Conservation (phyloP, 2,329 filamentous ascomycete species). For the Shiraia bambusicola region DNA sequence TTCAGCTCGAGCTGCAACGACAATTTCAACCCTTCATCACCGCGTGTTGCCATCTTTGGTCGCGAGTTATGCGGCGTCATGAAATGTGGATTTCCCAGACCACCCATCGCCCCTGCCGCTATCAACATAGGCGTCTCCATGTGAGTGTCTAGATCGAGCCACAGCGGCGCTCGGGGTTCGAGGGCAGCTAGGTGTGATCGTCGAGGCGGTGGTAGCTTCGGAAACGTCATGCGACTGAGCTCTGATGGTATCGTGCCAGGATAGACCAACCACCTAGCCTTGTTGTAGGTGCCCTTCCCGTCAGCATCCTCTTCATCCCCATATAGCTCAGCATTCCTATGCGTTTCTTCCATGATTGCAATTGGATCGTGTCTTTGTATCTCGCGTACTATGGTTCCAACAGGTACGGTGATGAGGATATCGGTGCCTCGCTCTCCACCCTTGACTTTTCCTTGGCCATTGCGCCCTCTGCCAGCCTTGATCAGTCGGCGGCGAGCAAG, state of each 20-base stretch:
- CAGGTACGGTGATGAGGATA: conserved; percentile 82
- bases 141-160: conserved; percentile 60
- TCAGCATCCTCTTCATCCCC: conserved; percentile 30
- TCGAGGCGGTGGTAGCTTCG: conserved; percentile 57
- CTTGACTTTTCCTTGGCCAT: conserved; percentile 72
- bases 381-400: conserved; percentile 88
- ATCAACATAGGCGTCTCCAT: conserved; percentile 84
- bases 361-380: conserved; percentile 75
- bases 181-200: conserved; percentile 61
- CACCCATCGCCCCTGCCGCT: conserved; percentile 83
- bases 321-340: conserved; percentile 28
- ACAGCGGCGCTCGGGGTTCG: conserved; percentile 72
- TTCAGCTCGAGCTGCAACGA: conserved; percentile 88
- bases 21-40: conserved; percentile 75
- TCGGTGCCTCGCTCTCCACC: conserved; percentile 83
- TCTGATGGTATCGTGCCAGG: conserved; percentile 76
- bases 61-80: conserved; percentile 70
- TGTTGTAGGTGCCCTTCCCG: conserved; percentile 45
- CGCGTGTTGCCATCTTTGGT: conserved; percentile 86
- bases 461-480: conserved; percentile 73
- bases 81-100: conserved; percentile 92
- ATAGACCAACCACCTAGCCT: conserved; percentile 83
- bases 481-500: conserved; percentile 74
- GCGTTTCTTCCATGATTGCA: conserved; percentile 61
- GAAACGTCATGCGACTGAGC: conserved; percentile 61